A percentile compares a stretch with the other conserved stretches of the same genome.
Evolutionary conservation across 1,139 yeast species (phyloP).

Genomic region (Pneumocystis canis): DNA sequence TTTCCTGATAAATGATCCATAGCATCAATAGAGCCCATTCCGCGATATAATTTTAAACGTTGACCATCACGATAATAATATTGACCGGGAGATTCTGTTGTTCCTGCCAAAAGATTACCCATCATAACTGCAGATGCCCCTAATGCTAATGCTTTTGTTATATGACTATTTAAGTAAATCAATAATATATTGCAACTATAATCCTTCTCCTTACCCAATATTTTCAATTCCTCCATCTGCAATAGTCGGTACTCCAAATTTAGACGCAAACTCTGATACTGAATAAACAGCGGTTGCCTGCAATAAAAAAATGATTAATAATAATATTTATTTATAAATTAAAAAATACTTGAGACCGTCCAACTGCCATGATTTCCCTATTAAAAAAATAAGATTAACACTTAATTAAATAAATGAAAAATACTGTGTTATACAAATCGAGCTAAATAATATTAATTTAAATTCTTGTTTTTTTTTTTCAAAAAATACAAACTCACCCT

Average conservation of each 20-base stretch:
- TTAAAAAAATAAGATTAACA: slow-evolving; percentile 40
- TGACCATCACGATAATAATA: slow-evolving; percentile 96
- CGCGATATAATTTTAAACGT: slow-evolving; percentile 93
- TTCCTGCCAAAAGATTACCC: slow-evolving; percentile 99
- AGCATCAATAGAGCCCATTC: slow-evolving; percentile 99
- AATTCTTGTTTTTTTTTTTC: no score
- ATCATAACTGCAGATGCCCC: slow-evolving; percentile 98
- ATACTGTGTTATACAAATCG: neutral
- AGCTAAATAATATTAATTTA: neutral
- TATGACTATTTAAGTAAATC: slow-evolving; percentile 39
- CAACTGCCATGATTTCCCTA: slow-evolving; percentile 99
- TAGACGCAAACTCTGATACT: slow-evolving; percentile 74
- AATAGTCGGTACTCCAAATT: slow-evolving; percentile 88
- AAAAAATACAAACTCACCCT: slow-evolving; percentile 54
- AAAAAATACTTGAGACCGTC: slow-evolving; percentile 58
- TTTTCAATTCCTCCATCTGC: slow-evolving; percentile 99
- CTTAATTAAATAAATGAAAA: neutral
- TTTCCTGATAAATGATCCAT: slow-evolving; percentile 67
- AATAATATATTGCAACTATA: neutral
- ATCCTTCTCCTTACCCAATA: slow-evolving; percentile 35
- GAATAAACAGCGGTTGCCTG: slow-evolving; percentile 92
- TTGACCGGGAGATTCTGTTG: slow-evolving; percentile 96
- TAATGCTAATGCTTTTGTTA: slow-evolving; percentile 86
- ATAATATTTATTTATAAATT: neutral
- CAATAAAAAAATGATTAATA: neutral